Evolutionary conservation across 139 green algal genomes (phyloP).

Genomic region (Auxenochlorella protothecoides): DNA sequence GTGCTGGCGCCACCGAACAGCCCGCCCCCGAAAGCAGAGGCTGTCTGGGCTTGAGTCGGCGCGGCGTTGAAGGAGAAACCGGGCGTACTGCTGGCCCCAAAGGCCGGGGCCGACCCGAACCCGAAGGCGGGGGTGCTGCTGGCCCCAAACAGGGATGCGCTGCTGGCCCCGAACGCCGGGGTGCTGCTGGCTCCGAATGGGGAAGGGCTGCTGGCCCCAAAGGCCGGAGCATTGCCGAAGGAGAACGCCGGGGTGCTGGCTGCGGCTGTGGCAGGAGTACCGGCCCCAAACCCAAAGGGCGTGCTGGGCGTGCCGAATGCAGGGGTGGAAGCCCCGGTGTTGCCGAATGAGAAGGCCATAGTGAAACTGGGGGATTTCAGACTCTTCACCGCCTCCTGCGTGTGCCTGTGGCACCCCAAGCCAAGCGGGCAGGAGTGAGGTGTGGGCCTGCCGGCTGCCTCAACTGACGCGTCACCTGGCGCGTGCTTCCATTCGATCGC

Average conservation of each 20-base stretch:
- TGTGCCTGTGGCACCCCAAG: no score
- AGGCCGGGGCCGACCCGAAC: background rate
- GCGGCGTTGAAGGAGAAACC: no score
- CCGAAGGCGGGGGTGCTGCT: background rate
- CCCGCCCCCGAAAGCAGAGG: no score
- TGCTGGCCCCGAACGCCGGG: constrained; percentile 4
- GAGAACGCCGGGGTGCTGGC: constrained; percentile 7
- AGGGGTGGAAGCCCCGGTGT: background rate
- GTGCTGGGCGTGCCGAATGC: no score
- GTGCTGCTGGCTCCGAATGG: constrained; percentile 5
- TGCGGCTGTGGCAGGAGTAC: background rate
- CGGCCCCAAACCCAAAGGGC: background rate
- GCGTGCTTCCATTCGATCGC: no score
- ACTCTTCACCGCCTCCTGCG: no score
- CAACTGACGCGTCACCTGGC: no score
- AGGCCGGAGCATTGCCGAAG: background rate
- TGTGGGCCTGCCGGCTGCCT: no score
- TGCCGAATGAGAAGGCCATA: constrained; percentile 1
- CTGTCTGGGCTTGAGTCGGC: no score
- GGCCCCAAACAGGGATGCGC: constrained; percentile 17
- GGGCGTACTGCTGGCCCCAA: no score
- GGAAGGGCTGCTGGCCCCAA: background rate
- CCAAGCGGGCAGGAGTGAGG: no score
- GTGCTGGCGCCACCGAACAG: constrained; percentile 3
- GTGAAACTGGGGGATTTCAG: background rate